Evolutionary conservation across 164 flowering plant species (phyloP).

Genomic region (Santalum album): DNA sequence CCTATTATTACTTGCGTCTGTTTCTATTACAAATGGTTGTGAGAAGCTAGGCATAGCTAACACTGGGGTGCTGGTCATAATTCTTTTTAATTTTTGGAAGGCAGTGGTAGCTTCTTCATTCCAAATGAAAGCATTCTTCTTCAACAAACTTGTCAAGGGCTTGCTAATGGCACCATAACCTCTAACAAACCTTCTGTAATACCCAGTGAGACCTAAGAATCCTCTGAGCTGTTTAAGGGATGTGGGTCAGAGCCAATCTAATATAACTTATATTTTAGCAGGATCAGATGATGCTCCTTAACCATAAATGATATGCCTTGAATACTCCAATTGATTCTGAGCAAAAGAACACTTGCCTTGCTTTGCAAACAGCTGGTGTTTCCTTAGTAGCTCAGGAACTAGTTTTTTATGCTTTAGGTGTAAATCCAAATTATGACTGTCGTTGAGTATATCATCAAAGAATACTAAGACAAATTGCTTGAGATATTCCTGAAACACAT

Average conservation of each 20-base stretch:
- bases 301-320: neutral
- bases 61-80: neutral
- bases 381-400: neutral
- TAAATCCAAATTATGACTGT: too few relatives aligned
- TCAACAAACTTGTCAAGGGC: neutral
- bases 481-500: too few relatives aligned
- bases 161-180: neutral
- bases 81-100: neutral
- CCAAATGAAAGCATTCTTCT: neutral
- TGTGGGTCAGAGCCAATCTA: neutral
- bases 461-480: too few relatives aligned
- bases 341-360: neutral
- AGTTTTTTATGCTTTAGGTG: too few relatives aligned
- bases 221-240: neutral
- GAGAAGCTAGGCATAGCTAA: neutral
- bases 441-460: too few relatives aligned
- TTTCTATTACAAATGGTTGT: neutral
- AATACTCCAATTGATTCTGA: neutral
- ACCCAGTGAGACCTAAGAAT: neutral
- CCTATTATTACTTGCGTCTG: neutral
- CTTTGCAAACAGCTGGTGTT: neutral
- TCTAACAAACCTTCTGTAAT: neutral
- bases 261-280: neutral
- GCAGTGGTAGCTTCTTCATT: neutral
- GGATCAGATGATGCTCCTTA: neutral